These are phyloP conservation scores for Pseudomonodictys pantanalensis DNA, from an alignment of 495 filamentous ascomycete genomes.

Conservation along the genomic window DNA sequence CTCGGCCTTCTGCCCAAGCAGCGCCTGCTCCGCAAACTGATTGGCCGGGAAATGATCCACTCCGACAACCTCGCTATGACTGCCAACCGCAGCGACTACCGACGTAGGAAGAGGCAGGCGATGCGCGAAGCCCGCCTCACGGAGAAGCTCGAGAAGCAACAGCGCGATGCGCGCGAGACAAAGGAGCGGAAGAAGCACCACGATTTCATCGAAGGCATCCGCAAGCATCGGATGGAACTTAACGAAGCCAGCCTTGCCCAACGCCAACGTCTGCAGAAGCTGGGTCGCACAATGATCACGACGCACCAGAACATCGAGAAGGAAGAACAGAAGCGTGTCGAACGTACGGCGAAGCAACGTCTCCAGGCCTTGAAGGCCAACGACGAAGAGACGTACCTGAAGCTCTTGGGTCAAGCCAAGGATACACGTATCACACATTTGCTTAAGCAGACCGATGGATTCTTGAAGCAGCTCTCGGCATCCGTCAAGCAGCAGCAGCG, in stretches of 20 bases:
- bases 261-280: slow-evolving; percentile 68
- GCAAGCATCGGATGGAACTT: slow-evolving; percentile 64
- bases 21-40: slow-evolving; percentile 74
- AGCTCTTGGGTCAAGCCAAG: slow-evolving; percentile 94
- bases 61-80: slow-evolving; percentile 95
- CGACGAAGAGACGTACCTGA: slow-evolving; percentile 97
- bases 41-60: slow-evolving; percentile 84
- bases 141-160: slow-evolving; percentile 97
- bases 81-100: slow-evolving; percentile 81
- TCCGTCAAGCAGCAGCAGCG: slow-evolving; percentile 93
- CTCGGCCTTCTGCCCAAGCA: slow-evolving; percentile 81
- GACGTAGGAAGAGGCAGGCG: slow-evolving; percentile 94
- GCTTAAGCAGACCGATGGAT: slow-evolving; percentile 92
- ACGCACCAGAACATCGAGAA: slow-evolving; percentile 97
- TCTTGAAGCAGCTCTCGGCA: slow-evolving; percentile 88
- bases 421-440: slow-evolving; percentile 98
- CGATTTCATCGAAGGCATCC: slow-evolving; percentile 75
- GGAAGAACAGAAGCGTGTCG: slow-evolving; percentile 96
- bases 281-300: slow-evolving; percentile 78
- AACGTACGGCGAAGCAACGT: slow-evolving; percentile 98
- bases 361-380: slow-evolving; percentile 96
- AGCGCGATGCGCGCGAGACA: slow-evolving; percentile 88
- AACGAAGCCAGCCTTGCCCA: slow-evolving; percentile 61
- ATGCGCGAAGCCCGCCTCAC: slow-evolving; percentile 95
- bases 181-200: slow-evolving; percentile 94